Evolutionary conservation across 176 grass and related monocot species (phyloP).

Genomic region (Raddia guianensis): DNA sequence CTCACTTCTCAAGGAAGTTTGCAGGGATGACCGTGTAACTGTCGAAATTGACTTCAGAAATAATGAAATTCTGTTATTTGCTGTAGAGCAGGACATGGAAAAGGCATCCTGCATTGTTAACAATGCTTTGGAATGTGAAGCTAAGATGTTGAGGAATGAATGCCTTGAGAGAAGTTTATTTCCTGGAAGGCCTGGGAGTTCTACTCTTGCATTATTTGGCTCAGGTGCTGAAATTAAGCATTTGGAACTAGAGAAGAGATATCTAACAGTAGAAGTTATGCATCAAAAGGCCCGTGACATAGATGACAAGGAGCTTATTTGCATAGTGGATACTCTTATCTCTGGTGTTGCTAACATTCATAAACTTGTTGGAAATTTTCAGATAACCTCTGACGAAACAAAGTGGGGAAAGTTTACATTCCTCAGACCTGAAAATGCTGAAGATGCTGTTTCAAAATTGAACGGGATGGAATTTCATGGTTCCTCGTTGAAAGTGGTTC

Average conservation of each 20-base stretch:
- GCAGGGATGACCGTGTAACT: conserved; percentile 66
- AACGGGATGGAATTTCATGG: conserved; percentile 77
- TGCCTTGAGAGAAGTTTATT: conserved; percentile 74
- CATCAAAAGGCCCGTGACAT: conserved; percentile 70
- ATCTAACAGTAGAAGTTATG: conserved; percentile 73
- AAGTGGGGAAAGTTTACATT: conserved; percentile 91
- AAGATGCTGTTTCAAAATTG: conserved; percentile 66
- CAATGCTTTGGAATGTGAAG: conserved; percentile 61
- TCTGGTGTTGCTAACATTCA: conserved; percentile 63
- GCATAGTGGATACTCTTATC: conserved; percentile 59
- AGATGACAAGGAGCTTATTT: conserved; percentile 79
- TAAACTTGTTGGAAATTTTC: conserved; percentile 45
- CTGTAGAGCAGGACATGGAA: conserved; percentile 62
- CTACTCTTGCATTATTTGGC: conserved; percentile 69
- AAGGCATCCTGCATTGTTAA: conserved; percentile 54
- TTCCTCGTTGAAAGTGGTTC: conserved; percentile 62
- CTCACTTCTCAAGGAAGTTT: conserved; percentile 56
- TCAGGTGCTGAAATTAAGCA: conserved; percentile 98
- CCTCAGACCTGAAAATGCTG: conserved; percentile 69
- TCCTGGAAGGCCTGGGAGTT: conserved; percentile 50
- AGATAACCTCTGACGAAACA: conserved; percentile 46
- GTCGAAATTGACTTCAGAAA: conserved; percentile 70
- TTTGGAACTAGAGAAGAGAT: conserved; percentile 80
- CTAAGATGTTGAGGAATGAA: conserved; percentile 68
- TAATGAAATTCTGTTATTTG: conserved; percentile 71